Conservation (phyloP, 495 filamentous ascomycete genomes). For the Tricharina praecox region DNA sequence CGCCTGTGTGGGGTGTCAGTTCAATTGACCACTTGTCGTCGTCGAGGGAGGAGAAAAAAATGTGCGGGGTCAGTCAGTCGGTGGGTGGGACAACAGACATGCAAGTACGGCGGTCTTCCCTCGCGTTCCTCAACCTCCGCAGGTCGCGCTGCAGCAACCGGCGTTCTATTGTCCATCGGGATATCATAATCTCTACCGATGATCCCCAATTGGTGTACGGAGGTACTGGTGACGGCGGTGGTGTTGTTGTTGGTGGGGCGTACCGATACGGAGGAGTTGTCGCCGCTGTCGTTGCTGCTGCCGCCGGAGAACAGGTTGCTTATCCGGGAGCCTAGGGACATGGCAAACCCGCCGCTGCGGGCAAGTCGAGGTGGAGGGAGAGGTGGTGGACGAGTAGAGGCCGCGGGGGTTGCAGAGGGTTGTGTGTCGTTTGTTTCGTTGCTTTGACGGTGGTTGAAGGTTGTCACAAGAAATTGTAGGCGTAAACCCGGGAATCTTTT, state of each 20-base stretch:
- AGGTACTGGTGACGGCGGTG: conserved; percentile 11
- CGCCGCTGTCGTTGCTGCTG: conserved; percentile 6
- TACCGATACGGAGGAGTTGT: conserved; percentile 7
- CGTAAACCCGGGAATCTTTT: conserved; percentile 1
- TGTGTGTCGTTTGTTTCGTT: neutral
- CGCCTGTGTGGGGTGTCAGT: too few species aligned
- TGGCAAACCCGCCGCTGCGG: conserved; percentile 30
- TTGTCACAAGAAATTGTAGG: neutral
- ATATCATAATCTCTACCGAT: conserved; percentile 1
- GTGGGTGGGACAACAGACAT: conserved; percentile 40
- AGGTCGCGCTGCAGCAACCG: conserved; percentile 20
- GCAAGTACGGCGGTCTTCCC: conserved; percentile 43
- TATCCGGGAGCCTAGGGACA: conserved; percentile 35
- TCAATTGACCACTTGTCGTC: conserved; percentile 2
- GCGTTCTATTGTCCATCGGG: conserved; percentile 11
- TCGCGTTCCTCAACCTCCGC: conserved; percentile 35
- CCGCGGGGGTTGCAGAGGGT: neutral
- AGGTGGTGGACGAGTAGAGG: neutral
- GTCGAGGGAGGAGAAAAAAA: neutral
- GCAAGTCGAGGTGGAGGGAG: conserved; percentile 9
- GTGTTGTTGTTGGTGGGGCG: too few species aligned
- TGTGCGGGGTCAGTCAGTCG: too few species aligned
- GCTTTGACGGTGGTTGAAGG: conserved; percentile 4
- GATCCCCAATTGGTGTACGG: neutral
- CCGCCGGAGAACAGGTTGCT: conserved; percentile 30